A percentile compares a stretch with the other conserved stretches of the same genome.
Evolutionary conservation across 2,329 filamentous ascomycete genomes (phyloP).

Genomic region (Xylariaceae sp.): DNA sequence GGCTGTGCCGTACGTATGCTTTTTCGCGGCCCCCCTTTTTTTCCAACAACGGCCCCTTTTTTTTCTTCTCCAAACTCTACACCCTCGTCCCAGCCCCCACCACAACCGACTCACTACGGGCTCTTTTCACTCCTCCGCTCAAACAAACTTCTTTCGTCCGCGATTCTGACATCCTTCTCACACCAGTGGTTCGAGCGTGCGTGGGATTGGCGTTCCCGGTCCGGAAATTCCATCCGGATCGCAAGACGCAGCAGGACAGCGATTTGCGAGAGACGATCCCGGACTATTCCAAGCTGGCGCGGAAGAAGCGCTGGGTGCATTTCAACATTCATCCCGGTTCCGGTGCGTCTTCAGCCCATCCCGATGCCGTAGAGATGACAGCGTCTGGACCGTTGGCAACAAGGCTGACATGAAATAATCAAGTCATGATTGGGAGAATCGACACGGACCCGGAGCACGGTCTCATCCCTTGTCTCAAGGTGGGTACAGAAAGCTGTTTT

Average conservation of each 20-base stretch:
- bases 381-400: too few relatives aligned
- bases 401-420: background rate
- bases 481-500: too few relatives aligned
- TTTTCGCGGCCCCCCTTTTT: background rate
- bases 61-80: too few relatives aligned
- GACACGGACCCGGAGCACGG: background rate
- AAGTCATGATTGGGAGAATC: background rate
- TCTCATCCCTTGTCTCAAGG: background rate
- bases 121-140: too few relatives aligned
- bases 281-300: background rate
- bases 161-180: background rate
- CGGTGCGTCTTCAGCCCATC: background rate
- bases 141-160: too few relatives aligned
- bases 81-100: too few relatives aligned
- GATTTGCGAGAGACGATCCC: background rate
- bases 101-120: too few relatives aligned
- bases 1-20: background rate
- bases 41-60: too few relatives aligned
- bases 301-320: background rate
- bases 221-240: background rate
- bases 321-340: background rate
- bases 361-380: too few relatives aligned
- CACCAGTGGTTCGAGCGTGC: background rate
- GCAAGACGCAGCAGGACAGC: background rate
- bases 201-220: background rate